Evolutionary conservation across 2,329 filamentous ascomycete species (phyloP), one percentile per base, ranked within the genome.

Genomic region (Stachybotrys elegans): DNA sequence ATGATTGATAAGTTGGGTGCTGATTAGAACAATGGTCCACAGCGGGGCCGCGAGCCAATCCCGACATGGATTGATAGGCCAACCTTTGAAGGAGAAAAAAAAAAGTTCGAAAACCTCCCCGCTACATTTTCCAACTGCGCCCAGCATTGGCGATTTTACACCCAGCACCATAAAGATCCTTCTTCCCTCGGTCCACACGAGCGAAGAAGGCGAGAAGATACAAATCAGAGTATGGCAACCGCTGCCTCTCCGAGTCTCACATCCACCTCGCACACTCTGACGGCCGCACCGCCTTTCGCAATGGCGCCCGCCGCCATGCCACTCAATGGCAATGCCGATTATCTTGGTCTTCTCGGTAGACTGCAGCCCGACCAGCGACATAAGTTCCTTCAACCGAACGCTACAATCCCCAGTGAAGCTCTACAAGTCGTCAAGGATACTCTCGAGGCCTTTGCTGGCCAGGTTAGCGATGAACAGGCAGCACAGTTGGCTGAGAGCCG

Each of bases 351-450:
- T 47, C 68, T 84, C 48, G 72, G 81, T 46, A 73, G 70, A 50
- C 71, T 88, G 40, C 68, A 66, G 50, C 65, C 81, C 14, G 68
- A 72, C 46, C 78, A 80, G 47, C 84, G 87, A 12, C 83, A 91
- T 59, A 63, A 68, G 21, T 95, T 95, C 59, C 72, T 96, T n/a
- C 83, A 85, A 51, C 90, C 92, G 5, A 72, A 79, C 3, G 57
- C 76, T 7, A 67, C 78, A 19, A 72, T 95, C 23, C 80, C 88
- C 37, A 75, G 78, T 23, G 81, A 84, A 4, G 83, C 88, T 16
- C 71, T 93, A 19, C 76, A 81, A 45, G 78, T 89, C 42, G 83
- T 87, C n/a, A 95, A 95, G 67, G 72, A 79, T 32, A 87, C 84
- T 5, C 72, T 96, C 7, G 89, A 95, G 58, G 78, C 80, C 4